Conservation (phyloP, 164 flowering plant species). For the Kingdonia uniflora region DNA sequence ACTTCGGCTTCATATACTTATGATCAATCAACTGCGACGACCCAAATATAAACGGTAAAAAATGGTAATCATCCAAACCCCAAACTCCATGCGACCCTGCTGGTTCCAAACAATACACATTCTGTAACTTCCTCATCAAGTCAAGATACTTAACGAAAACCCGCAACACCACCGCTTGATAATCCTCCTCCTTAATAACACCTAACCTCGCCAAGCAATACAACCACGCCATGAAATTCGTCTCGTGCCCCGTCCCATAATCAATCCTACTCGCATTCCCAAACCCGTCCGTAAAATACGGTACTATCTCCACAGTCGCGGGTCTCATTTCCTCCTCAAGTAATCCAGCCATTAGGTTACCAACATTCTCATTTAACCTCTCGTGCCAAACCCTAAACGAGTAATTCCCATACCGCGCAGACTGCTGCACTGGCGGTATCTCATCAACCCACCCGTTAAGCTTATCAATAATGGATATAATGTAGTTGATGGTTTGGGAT, state of each 20-base stretch:
- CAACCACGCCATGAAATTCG: conserved; percentile 28
- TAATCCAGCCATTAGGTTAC: conserved; percentile 9
- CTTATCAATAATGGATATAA: conserved; percentile 36
- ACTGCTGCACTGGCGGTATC: conserved; percentile 58
- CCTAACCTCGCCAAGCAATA: conserved; percentile 27
- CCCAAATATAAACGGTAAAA: conserved; percentile 90
- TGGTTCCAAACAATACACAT: conserved; percentile 65
- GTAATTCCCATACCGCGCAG: conserved; percentile 74
- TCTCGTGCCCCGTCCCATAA: conserved; percentile 37
- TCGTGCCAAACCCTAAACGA: conserved; percentile 67
- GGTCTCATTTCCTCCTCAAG: conserved; percentile 14
- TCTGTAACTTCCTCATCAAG: conserved; percentile 75
- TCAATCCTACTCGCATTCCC: conserved; percentile 26
- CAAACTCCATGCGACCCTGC: conserved; percentile 99
- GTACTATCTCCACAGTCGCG: conserved; percentile 15
- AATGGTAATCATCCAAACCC: conserved; percentile 73
- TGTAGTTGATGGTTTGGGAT: conserved; percentile 27
- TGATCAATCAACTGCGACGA: conserved; percentile 91
- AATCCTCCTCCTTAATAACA: conserved; percentile 59
- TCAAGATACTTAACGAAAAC: conserved; percentile 76
- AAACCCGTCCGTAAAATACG: conserved; percentile 26
- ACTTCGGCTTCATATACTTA: conserved; percentile 97
- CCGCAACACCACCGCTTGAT: conserved; percentile 31
- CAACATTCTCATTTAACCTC: conserved; percentile 26
- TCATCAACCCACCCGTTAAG: conserved; percentile 48